These are phyloP conservation scores for Ilex asprella DNA, from an alignment of 257 asterid genomes.

Conservation along the genomic window DNA sequence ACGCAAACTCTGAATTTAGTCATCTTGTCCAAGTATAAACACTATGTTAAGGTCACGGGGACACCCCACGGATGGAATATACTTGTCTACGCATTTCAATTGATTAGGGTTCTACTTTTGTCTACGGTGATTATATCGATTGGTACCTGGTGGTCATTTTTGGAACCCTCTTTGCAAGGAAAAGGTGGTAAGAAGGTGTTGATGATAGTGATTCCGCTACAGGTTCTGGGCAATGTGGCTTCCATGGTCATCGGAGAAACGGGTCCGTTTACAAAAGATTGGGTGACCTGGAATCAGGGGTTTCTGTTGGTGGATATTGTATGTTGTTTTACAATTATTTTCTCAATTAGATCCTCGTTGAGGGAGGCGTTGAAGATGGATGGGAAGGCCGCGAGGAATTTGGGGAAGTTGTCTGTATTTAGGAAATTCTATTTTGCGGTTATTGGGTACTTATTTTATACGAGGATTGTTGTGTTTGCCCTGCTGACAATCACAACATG, in stretches of 20 bases:
- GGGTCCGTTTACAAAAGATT: constrained; percentile 88
- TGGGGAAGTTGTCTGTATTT: constrained; percentile 79
- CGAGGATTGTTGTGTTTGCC: constrained; percentile 95
- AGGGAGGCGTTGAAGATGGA: too few relatives aligned
- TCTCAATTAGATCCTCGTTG: constrained; percentile 73
- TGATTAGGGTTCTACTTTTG: constrained; percentile 71
- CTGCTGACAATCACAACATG: constrained; percentile 80
- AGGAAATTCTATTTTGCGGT: constrained; percentile 96
- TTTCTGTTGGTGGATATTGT: constrained; percentile 84
- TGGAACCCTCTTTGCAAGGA: constrained; percentile 90
- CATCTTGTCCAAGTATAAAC: constrained; percentile 91
- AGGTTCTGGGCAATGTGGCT: constrained; percentile 86
- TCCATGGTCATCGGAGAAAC: constrained; percentile 94
- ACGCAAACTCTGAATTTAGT: constrained; percentile 84
- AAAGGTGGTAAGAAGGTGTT: constrained; percentile 80
- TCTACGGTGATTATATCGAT: constrained; percentile 79
- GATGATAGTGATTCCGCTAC: constrained; percentile 96
- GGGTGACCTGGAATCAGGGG: constrained; percentile 94
- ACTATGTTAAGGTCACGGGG: constrained; percentile 88
- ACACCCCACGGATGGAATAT: constrained; percentile 99
- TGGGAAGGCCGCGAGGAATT: too few relatives aligned
- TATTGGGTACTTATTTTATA: constrained; percentile 87
- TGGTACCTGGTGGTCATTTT: constrained; percentile 91
- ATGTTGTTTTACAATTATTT: constrained; percentile 88
- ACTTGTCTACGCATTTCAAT: constrained; percentile 88